A percentile compares a stretch with the other conserved stretches of the same genome.
Conservation (phyloP, 257 asterid genomes). For the Misopates orontium region DNA sequence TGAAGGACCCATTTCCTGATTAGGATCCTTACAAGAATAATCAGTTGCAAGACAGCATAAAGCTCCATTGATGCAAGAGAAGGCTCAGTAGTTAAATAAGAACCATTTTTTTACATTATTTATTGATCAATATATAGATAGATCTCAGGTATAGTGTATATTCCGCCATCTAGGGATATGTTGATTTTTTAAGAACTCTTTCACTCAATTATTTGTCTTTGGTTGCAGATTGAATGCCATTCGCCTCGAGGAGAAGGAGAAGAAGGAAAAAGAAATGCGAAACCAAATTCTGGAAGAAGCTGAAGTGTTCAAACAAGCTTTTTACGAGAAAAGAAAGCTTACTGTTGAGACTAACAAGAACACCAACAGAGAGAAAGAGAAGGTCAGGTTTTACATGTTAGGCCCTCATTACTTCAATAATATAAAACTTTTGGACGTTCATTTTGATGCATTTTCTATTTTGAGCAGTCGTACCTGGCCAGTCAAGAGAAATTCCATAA, state of each 20-base stretch:
- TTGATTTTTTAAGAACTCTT: not conserved
- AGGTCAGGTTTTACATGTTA: slow-evolving; percentile 46
- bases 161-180: not conserved
- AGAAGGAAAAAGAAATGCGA: slow-evolving; percentile 75
- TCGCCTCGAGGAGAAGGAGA: slow-evolving; percentile 96
- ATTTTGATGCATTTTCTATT: slow-evolving; percentile 13
- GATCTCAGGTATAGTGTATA: too few relatives aligned
- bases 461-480: slow-evolving; percentile 49
- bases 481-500: slow-evolving; percentile 75
- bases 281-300: slow-evolving; percentile 86
- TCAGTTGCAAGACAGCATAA: not conserved
- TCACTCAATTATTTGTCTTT: slow-evolving; percentile 11
- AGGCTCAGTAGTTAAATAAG: too few relatives aligned
- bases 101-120: too few relatives aligned
- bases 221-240: slow-evolving; percentile 74
- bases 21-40: not conserved
- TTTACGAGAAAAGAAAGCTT: slow-evolving; percentile 78
- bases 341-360: slow-evolving; percentile 68
- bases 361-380: slow-evolving; percentile 75
- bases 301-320: slow-evolving; percentile 69
- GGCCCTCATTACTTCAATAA: slow-evolving; percentile 5
- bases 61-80: not conserved
- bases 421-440: slow-evolving; percentile 12
- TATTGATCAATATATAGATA: not conserved
- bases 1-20: not conserved